Evolutionary conservation across 257 asterid species (phyloP).

Genomic region (Lycium ferocissimum): DNA sequence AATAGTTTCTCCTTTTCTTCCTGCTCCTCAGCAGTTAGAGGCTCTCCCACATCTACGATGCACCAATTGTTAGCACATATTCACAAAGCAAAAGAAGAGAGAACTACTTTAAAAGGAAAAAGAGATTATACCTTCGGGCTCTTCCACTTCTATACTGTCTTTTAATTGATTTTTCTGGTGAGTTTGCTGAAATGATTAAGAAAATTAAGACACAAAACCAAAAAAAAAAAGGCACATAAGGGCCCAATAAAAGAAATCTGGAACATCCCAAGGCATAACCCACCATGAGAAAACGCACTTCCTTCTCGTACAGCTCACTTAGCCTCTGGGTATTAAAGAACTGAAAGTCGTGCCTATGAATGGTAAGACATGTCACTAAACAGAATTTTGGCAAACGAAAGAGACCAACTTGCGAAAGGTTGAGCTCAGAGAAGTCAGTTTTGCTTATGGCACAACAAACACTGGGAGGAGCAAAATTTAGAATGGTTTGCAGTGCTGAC

Average conservation of each 20-base stretch:
- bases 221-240: not conserved
- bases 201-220: constrained; percentile 26
- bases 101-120: not conserved
- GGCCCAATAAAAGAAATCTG: not conserved
- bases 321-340: constrained; percentile 98
- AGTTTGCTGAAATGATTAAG: constrained; percentile 55
- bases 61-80: constrained; percentile 38
- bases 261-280: constrained; percentile 41
- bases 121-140: constrained; percentile 73
- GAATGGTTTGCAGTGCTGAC: constrained; percentile 32
- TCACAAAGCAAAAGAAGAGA: constrained; percentile 10
- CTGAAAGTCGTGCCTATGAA: constrained; percentile 95
- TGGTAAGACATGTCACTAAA: constrained; percentile 36
- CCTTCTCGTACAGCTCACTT: constrained; percentile 96
- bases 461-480: not conserved
- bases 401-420: not conserved
- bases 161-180: constrained; percentile 89
- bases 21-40: constrained; percentile 97
- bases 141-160: constrained; percentile 93
- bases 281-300: constrained; percentile 97
- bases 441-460: constrained; percentile 26
- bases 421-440: not conserved
- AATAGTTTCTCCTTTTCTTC: constrained; percentile 88
- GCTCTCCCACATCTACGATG: constrained; percentile 82
- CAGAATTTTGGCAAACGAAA: constrained; percentile 22